These are phyloP conservation scores for Saccharomycopsis hybrid DNA, from an alignment of 1,139 yeast genomes.

Conservation along the genomic window DNA sequence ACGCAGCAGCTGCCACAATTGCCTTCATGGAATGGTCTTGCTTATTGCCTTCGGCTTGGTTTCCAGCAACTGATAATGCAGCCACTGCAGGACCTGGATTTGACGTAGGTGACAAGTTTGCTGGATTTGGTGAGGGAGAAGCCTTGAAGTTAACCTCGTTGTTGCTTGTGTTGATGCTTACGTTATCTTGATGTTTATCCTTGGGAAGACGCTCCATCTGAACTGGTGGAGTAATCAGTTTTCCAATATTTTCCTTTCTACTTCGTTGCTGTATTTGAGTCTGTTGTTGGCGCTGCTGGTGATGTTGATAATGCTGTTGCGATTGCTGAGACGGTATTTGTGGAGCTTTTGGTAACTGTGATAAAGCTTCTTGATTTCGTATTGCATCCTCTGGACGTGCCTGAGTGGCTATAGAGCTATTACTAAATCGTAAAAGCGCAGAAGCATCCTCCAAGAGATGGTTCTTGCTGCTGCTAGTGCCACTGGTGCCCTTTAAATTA, in stretches of 20 bases:
- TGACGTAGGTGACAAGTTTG: slow-evolving; percentile 23
- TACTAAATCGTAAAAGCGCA: slow-evolving; percentile 58
- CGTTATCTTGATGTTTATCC: background rate
- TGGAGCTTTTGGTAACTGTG: too few species aligned
- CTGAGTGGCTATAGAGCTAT: slow-evolving; percentile 21
- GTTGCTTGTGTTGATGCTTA: slow-evolving; percentile 9
- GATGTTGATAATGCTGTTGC: too few species aligned
- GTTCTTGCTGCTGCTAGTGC: slow-evolving; percentile 9
- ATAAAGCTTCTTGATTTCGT: too few species aligned
- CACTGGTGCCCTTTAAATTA: background rate
- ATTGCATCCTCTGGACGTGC: too few species aligned
- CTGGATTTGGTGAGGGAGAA: slow-evolving; percentile 15
- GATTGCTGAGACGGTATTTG: too few species aligned
- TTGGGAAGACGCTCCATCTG: background rate
- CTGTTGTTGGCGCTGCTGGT: too few species aligned
- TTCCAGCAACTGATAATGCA: slow-evolving; percentile 32
- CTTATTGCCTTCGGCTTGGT: slow-evolving; percentile 1
- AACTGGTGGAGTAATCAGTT: too few species aligned
- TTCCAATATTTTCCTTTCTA: background rate
- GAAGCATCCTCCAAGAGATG: slow-evolving; percentile 54
- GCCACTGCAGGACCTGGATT: slow-evolving; percentile 49
- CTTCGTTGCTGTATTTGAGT: background rate
- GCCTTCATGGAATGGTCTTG: slow-evolving; percentile 35
- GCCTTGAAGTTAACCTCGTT: background rate
- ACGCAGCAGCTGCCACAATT: slow-evolving; percentile 62